Conservation (phyloP, 148 eudicot genomes). For the Polygonum aviculare region DNA sequence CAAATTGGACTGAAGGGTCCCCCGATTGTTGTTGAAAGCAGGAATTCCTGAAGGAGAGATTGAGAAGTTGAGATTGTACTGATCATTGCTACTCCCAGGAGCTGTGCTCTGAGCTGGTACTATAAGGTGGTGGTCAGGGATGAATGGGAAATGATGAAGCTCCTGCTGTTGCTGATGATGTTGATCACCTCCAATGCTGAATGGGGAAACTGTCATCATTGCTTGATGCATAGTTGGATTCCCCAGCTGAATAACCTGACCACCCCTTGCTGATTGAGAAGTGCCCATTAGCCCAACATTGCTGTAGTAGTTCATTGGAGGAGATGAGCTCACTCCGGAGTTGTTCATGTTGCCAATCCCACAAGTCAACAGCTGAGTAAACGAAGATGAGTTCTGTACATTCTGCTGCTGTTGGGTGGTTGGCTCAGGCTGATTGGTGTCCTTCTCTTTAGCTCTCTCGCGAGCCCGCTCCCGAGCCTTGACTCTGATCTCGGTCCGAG, state of each 20-base stretch:
- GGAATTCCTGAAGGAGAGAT: slow-evolving; percentile 43
- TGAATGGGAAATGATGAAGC: slow-evolving; percentile 34
- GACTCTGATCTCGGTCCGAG: slow-evolving; percentile 54
- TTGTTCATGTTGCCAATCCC: slow-evolving; percentile 33
- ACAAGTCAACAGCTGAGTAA: slow-evolving; percentile 69
- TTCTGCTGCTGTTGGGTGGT: slow-evolving; percentile 1
- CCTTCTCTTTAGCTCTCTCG: slow-evolving; percentile 72
- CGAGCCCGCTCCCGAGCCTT: slow-evolving; percentile 75
- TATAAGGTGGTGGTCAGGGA: slow-evolving; percentile 26
- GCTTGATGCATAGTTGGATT: slow-evolving; percentile 25
- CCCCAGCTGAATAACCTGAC: slow-evolving; percentile 21
- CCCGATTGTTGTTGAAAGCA: slow-evolving; percentile 52
- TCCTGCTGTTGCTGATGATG: slow-evolving; percentile 23
- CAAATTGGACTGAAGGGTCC: slow-evolving; percentile 99
- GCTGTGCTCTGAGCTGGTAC: slow-evolving; percentile 10
- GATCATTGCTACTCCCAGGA: slow-evolving; percentile 14
- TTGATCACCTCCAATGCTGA: slow-evolving; percentile 13
- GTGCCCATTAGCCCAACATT: slow-evolving; percentile 19
- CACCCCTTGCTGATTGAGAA: slow-evolving; percentile 12
- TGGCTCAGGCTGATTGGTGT: slow-evolving; percentile 24
- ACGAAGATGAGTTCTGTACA: slow-evolving; percentile 41
- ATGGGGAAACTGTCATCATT: slow-evolving; percentile 26
- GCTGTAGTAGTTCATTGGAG: slow-evolving; percentile 49
- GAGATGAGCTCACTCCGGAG: slow-evolving; percentile 15
- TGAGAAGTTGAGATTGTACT: slow-evolving; percentile 54